Conservation (phyloP, 306 rosid genomes). For the Inga leiocalycina region DNA sequence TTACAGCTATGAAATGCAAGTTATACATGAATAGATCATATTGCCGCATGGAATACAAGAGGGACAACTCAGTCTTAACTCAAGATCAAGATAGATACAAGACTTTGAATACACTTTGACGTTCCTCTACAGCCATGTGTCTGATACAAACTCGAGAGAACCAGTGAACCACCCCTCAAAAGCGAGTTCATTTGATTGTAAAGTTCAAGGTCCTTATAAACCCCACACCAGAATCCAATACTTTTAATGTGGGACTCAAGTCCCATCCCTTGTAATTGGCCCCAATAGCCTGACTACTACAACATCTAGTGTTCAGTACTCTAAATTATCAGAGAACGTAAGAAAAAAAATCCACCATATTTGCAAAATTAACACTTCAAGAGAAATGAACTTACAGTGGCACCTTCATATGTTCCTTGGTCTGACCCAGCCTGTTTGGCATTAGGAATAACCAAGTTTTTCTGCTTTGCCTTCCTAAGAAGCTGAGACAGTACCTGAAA, state of each 20-base stretch:
- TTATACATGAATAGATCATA: neutral
- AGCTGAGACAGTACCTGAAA: slow-evolving; percentile 96
- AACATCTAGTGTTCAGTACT: slow-evolving; percentile 21
- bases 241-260: neutral
- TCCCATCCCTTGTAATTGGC: neutral
- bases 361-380: neutral
- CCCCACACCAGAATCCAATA: neutral
- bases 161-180: neutral
- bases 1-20: neutral
- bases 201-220: neutral
- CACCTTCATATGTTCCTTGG: slow-evolving; percentile 97
- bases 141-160: neutral
- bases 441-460: slow-evolving; percentile 82
- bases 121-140: neutral
- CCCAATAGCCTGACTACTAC: neutral
- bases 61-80: neutral
- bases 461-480: slow-evolving; percentile 97
- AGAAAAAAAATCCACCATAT: neutral
- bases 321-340: neutral
- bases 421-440: slow-evolving; percentile 94
- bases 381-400: slow-evolving; percentile 74
- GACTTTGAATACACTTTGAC: neutral
- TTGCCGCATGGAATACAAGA: neutral
- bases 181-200: neutral
- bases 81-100: neutral